phyloP scores from a whole-genome alignment of 495 filamentous ascomycete genomes.

The Xylaria palmicola region DNA sequence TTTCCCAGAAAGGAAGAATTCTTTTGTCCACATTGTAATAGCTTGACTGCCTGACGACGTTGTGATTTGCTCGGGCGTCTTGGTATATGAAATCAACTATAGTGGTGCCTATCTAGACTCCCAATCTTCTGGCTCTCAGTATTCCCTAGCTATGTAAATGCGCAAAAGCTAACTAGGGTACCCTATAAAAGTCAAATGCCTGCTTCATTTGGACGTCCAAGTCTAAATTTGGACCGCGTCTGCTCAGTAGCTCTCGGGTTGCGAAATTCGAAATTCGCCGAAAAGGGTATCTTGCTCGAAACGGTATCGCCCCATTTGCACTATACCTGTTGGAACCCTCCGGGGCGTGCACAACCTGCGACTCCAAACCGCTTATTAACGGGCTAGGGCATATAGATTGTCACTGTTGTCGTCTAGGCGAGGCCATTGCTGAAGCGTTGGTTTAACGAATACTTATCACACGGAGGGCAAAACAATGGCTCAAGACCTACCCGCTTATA shows the following conservation, averaged over 20 bases:
- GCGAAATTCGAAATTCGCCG: background rate
- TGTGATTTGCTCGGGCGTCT: background rate
- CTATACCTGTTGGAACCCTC: too few species aligned
- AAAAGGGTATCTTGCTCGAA: background rate
- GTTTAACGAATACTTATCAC: background rate
- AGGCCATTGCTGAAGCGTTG: background rate
- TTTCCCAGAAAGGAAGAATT: background rate
- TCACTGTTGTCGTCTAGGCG: background rate
- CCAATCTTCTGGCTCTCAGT: too few species aligned
- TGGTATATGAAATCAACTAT: background rate
- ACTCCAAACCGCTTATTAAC: background rate
- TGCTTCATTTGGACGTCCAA: background rate
- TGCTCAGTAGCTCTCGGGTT: background rate
- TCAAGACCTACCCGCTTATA: background rate
- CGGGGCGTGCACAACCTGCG: background rate
- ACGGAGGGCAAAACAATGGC: background rate
- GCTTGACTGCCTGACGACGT: background rate
- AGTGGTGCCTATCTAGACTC: too few species aligned
- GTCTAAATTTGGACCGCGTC: background rate
- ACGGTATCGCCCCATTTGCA: constrained; percentile 1
- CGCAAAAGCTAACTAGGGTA: background rate
- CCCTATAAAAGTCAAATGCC: background rate
- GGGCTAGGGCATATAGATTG: background rate
- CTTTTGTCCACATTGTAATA: background rate
- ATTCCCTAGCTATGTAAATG: too few species aligned